Base-by-base conservation (phyloP, 176 grass and related monocot genomes). In the Raddia distichophylla region DNA sequence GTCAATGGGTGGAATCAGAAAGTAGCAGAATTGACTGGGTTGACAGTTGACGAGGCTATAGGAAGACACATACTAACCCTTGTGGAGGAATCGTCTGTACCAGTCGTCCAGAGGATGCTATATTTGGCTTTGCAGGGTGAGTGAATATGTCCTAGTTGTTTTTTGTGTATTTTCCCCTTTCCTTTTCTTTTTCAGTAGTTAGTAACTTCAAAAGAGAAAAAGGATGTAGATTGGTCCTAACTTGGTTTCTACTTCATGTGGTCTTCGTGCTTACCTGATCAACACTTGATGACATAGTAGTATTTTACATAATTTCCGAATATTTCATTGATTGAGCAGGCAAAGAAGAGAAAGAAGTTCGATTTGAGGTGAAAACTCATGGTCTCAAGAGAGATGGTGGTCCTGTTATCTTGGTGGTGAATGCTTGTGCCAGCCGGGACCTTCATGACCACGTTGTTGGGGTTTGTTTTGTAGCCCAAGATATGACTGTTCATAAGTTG, bases 1-100 rank as follows among this genome's bases (percentile, higher is more conserved):
- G 80, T 98, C 44, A 98, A 98, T 19, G 93, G 96, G 15, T 98
- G 96, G 96, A 98, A 98, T 79, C 88, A 91, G 68, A 98, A 98
- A 83, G 84, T 86, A 15, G 88, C 93, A 0, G 92, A 95, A 46
- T 71, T 98, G 79, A 91, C 90, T 2, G 96, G 90, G 42, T 74
- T 98, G 61, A 80, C 71, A 48, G 93, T 98, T 68, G 93, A 91
- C 55, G 84, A 95, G 34, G 96, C 96, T 13, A 89, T 95, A 56
- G 92, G 95, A 59, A 93, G 89, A 51, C 88, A 98, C 84, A 84
- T 98, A 83, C 92, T 98, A 81, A 85, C 81, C 7, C 90, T 98
- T 72, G 88, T 90, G 11, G 92, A 95, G 50, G 92, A 98, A 2
- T 90, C 82, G 10, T 98, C 95, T 60, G 76, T 71, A 47, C 35